Percentiles rank a stretch among this genome's conserved stretches.
Conservation (phyloP, 129 eudicot genomes). For the Mikania micrantha region DNA sequence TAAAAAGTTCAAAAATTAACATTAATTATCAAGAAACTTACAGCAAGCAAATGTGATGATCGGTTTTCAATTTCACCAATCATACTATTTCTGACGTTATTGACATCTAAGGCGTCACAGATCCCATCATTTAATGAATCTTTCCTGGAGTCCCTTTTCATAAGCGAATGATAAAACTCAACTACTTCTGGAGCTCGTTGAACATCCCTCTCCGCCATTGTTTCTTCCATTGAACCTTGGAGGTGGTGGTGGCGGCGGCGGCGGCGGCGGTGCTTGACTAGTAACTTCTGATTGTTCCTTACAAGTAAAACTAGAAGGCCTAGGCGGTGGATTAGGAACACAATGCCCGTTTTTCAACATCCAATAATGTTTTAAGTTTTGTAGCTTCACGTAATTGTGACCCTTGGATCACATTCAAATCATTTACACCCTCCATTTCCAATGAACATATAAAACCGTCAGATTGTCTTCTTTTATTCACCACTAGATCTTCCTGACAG, state of each 20-base stretch:
- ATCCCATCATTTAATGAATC: constrained; percentile 54
- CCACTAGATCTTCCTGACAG: constrained; percentile 43
- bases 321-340: constrained; percentile 86
- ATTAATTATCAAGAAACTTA: constrained; percentile 30
- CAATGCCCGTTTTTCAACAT: constrained; percentile 69
- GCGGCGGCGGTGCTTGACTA: constrained; percentile 32
- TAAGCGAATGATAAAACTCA: constrained; percentile 90
- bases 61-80: constrained; percentile 94
- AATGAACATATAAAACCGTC: constrained; percentile 63
- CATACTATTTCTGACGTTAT: constrained; percentile 76
- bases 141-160: constrained; percentile 86
- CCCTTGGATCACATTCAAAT: constrained; percentile 33
- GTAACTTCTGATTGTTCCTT: constrained; percentile 32
- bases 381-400: constrained; percentile 43
- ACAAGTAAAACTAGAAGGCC: constrained; percentile 47
- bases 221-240: constrained; percentile 42
- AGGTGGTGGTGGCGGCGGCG: constrained; percentile 77
- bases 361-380: constrained; percentile 43
- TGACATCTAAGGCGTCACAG: constrained; percentile 50
- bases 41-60: constrained; percentile 88
- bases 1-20: background rate
- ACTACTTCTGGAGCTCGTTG: constrained; percentile 96
- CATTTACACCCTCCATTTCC: constrained; percentile 42
- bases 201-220: constrained; percentile 43
- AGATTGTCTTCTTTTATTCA: constrained; percentile 63